phyloP scores from a whole-genome alignment of 345 rosid genomes.

The Lepidium africanum region DNA sequence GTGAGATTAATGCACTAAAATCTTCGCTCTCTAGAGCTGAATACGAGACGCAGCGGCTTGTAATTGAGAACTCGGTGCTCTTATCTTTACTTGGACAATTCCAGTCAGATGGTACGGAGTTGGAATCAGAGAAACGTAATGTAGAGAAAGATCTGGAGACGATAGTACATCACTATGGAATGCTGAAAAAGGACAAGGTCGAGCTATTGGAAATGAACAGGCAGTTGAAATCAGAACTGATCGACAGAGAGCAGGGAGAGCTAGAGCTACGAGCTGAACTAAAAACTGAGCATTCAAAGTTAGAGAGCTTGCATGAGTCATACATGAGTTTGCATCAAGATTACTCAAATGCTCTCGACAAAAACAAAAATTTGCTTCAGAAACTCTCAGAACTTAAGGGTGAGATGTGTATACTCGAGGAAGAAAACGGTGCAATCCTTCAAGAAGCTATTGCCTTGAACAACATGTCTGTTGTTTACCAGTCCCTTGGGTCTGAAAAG shows the following conservation, averaged over 20 bases:
- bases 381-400: slow-evolving; percentile 42
- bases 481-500: slow-evolving; percentile 50
- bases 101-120: slow-evolving; percentile 44
- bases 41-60: slow-evolving; percentile 57
- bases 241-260: slow-evolving; percentile 34
- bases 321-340: slow-evolving; percentile 45
- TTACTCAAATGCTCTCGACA: slow-evolving; percentile 36
- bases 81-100: slow-evolving; percentile 48
- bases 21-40: slow-evolving; percentile 36
- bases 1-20: slow-evolving; percentile 48
- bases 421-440: slow-evolving; percentile 44
- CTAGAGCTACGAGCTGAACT: slow-evolving; percentile 35
- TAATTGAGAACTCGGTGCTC: slow-evolving; percentile 71
- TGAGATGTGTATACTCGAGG: slow-evolving; percentile 42
- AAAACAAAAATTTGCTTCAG: slow-evolving; percentile 37
- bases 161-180: slow-evolving; percentile 22
- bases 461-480: slow-evolving; percentile 43
- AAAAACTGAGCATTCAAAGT: slow-evolving; percentile 32
- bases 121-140: slow-evolving; percentile 41
- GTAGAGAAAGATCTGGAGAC: slow-evolving; percentile 41
- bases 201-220: slow-evolving; percentile 58
- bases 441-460: slow-evolving; percentile 44
- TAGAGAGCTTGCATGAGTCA: slow-evolving; percentile 45
- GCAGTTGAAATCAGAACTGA: slow-evolving; percentile 47
- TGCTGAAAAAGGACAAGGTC: slow-evolving; percentile 41